phyloP scores from a whole-genome alignment of 1,284 basidiomycete species.

The Apiotrichum sp. region DNA sequence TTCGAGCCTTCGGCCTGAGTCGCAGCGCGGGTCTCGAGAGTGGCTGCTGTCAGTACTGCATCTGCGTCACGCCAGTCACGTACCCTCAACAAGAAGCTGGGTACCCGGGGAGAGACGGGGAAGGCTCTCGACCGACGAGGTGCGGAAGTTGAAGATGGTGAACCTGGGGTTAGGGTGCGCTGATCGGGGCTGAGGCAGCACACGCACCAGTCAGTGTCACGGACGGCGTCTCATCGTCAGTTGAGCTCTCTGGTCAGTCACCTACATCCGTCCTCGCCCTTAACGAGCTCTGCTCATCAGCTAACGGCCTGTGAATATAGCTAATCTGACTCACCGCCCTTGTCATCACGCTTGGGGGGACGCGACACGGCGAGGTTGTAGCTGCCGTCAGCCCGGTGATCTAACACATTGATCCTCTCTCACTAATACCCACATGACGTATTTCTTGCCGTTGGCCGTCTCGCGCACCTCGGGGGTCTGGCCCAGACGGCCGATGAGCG shows the following conservation, averaged over 20 bases:
- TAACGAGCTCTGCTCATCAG: not conserved
- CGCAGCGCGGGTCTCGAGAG: conserved; percentile 14
- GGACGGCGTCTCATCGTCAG: conserved; percentile 16
- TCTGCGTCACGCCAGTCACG: conserved; percentile 12
- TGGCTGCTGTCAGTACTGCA: conserved; percentile 7
- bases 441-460: conserved; percentile 24
- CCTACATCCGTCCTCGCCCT: conserved; percentile 2
- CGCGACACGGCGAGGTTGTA: conserved; percentile 31
- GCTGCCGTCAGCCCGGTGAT: conserved; percentile 10
- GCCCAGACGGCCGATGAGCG: conserved; percentile 38
- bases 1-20: conserved; percentile 13
- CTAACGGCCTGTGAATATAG: too few relatives aligned
- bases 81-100: conserved; percentile 37
- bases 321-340: conserved; percentile 22
- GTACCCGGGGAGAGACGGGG: conserved; percentile 26
- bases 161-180: conserved; percentile 29
- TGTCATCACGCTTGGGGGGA: conserved; percentile 30
- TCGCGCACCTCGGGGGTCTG: conserved; percentile 27
- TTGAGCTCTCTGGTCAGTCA: not conserved
- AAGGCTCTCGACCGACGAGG: conserved; percentile 22
- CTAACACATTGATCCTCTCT: not conserved
- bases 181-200: too few relatives aligned
- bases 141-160: conserved; percentile 39
- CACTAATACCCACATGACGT: conserved; percentile 9
- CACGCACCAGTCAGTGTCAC: conserved; percentile 23